phyloP scores from a whole-genome alignment of 805 yeast species.

The Teunomyces cretensis region DNA sequence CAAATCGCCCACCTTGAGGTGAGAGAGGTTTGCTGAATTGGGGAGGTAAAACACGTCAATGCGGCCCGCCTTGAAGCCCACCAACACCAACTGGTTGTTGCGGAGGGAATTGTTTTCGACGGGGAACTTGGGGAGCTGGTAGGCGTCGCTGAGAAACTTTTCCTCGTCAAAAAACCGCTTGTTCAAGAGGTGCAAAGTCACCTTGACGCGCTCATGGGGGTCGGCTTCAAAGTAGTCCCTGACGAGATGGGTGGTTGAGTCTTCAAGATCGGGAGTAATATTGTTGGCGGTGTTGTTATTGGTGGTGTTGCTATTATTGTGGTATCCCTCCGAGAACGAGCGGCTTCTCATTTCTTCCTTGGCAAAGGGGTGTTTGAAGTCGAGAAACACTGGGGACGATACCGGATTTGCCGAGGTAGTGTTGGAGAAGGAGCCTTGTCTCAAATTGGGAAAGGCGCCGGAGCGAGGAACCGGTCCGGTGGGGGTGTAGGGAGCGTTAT shows the following conservation, averaged over 20 bases:
- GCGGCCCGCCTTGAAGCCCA: slow-evolving; percentile 78
- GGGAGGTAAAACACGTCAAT: slow-evolving; percentile 68
- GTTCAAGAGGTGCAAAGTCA: slow-evolving; percentile 27
- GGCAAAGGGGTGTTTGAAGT: no score
- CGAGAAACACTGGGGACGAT: no score
- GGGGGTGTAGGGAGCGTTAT: background rate
- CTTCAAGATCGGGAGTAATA: background rate
- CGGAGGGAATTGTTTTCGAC: slow-evolving; percentile 24
- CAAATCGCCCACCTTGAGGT: slow-evolving; percentile 56
- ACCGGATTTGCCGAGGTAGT: background rate
- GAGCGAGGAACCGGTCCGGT: background rate
- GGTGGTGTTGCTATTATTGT: background rate
- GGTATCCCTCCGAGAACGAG: background rate
- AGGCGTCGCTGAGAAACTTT: slow-evolving; percentile 25
- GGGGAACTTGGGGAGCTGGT: slow-evolving; percentile 30
- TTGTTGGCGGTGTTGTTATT: background rate
- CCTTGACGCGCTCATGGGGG: slow-evolving; percentile 39
- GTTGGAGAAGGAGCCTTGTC: background rate
- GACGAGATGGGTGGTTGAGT: slow-evolving; percentile 16
- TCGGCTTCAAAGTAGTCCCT: slow-evolving; percentile 38
- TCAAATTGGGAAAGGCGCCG: background rate
- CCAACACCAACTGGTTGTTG: slow-evolving; percentile 50
- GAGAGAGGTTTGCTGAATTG: slow-evolving; percentile 18
- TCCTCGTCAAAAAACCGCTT: slow-evolving; percentile 31
- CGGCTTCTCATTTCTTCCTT: background rate